Percentiles rank a stretch among this genome's conserved stretches.
Conservation (phyloP, 371 early-diverging fungal species). For the Haplosporangium sp. region DNA sequence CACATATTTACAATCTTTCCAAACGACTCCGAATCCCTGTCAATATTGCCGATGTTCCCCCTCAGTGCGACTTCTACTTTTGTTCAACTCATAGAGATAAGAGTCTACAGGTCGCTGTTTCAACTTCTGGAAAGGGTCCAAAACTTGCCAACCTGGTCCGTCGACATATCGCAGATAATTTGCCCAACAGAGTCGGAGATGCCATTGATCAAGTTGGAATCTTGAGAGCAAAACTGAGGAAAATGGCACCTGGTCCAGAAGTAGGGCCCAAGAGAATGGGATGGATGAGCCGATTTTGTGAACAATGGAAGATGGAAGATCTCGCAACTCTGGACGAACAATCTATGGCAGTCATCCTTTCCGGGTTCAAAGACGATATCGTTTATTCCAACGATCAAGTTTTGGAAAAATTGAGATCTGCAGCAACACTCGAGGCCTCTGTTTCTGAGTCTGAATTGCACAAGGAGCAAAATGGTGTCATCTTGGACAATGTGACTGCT, state of each 20-base stretch:
- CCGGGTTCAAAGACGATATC: slow-evolving; percentile 70
- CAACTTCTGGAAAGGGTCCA: slow-evolving; percentile 92
- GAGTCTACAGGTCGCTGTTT: slow-evolving; percentile 88
- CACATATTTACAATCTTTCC: slow-evolving; percentile 77
- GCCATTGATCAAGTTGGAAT: slow-evolving; percentile 80
- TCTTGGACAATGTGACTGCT: background rate
- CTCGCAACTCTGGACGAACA: slow-evolving; percentile 63
- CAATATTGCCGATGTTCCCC: slow-evolving; percentile 92
- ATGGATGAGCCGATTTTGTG: slow-evolving; percentile 72
- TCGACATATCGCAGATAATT: slow-evolving; percentile 68
- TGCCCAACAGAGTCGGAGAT: slow-evolving; percentile 75
- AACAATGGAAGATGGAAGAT: slow-evolving; percentile 67
- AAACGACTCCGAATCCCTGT: slow-evolving; percentile 82
- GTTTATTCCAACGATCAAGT: slow-evolving; percentile 54
- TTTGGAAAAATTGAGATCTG: slow-evolving; percentile 13
- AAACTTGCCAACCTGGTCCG: slow-evolving; percentile 86
- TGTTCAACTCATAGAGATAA: slow-evolving; percentile 89
- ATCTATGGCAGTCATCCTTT: slow-evolving; percentile 65
- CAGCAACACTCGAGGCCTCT: background rate
- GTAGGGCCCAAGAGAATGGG: slow-evolving; percentile 81
- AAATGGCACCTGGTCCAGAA: slow-evolving; percentile 74
- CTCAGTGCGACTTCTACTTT: slow-evolving; percentile 93
- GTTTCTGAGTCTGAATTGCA: background rate
- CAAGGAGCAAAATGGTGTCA: background rate
- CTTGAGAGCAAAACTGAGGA: slow-evolving; percentile 75